Evolutionary conservation across 2,329 filamentous ascomycete species (phyloP), one percentile per base, ranked within the genome.

Genomic region (Thelonectria rubi): DNA sequence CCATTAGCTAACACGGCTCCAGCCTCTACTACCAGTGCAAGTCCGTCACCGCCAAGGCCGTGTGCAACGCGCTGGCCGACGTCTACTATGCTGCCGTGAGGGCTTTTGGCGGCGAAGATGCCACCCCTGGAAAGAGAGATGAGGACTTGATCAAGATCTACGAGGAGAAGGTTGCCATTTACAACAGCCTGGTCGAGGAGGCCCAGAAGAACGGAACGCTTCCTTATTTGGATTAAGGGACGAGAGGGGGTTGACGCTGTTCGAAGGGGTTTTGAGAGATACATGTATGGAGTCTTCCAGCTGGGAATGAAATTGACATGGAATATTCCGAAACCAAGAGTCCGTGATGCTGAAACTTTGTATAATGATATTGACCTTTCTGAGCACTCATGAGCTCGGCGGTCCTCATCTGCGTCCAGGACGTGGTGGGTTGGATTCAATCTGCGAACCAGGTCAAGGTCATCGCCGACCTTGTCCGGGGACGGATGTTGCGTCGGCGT

Each of bases 31-130:
- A 55, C 17, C 58, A 60, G 40, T 60, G 58, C 37, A 45, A 37
- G 5, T 50, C 63, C 18, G 40, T 40, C 10, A 65, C 42, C 7
- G 24, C 47, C 54, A 53, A 46, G 18, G 34, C 53, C 14, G 54
- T 63, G 11, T 65, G 63, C 20, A 59, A 54, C 2, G 63, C 56
- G 1, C 40, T 79, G 20, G 77, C 77, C 1, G 73, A 79, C 24
- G 75, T 79, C 5, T 80, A 79, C 65, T 77, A 79, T 62, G 65
- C 70, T 20, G 76, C 75, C 15, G 78, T 79, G n/a, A 63, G 72
- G 21, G 68, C 67, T 0, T 79, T 78, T 51, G 77, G 78, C n/a
- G 74, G 75, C 17, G 45, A 52, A 0, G 70, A 72, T 50, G 72
- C 71, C 5, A 70, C 69, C 3, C 65, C 65, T 2, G 69, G 66